Percentiles rank a stretch among this genome's conserved stretches.
Conservation (phyloP, 2,329 filamentous ascomycete species). For the Tolypocladium amazonense region DNA sequence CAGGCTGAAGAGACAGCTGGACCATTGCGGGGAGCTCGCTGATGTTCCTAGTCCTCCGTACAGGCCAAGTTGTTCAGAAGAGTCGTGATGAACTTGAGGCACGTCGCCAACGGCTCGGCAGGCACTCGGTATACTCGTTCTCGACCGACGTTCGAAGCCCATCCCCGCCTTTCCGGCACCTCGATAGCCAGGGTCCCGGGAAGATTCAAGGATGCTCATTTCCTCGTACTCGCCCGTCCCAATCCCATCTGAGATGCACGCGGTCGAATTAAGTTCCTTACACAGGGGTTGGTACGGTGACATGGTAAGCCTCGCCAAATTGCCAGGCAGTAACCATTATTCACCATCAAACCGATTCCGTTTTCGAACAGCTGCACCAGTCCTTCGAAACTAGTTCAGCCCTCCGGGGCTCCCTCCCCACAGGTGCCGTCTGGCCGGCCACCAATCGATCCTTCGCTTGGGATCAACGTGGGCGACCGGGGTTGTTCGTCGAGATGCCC, state of each 20-base stretch:
- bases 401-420: neutral
- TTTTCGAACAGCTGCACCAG: neutral
- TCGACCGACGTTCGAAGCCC: neutral
- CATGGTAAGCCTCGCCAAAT: neutral
- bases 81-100: neutral
- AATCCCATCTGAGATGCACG: neutral
- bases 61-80: neutral
- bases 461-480: slow-evolving; percentile 4
- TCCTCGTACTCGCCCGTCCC: neutral
- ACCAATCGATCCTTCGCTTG: slow-evolving; percentile 2
- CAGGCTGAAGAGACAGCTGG: neutral
- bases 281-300: neutral
- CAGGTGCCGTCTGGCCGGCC: neutral
- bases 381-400: neutral
- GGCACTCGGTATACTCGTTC: neutral
- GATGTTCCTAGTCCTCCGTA: too few relatives aligned
- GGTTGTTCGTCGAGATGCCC: neutral
- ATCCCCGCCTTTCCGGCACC: neutral
- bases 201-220: neutral
- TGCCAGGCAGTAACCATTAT: neutral
- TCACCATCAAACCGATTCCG: neutral
- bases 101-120: neutral
- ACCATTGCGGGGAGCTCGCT: neutral
- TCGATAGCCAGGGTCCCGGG: neutral
- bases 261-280: neutral